A percentile compares a stretch with the other conserved stretches of the same genome.
Conservation (phyloP, 148 eudicot genomes). For the Selenicereus undatus region DNA sequence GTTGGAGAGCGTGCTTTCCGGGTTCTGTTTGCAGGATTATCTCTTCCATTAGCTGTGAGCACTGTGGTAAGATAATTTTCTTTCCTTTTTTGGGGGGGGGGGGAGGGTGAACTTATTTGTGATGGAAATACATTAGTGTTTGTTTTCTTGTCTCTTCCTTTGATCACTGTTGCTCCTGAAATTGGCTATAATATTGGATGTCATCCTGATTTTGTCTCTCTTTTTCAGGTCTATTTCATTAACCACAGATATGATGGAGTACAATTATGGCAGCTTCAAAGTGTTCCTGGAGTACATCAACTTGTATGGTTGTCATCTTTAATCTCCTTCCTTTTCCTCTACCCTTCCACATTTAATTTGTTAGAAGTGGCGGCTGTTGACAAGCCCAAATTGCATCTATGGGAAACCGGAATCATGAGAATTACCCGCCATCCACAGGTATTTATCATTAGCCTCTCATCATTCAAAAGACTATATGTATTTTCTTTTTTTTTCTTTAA, state of each 20-base stretch:
- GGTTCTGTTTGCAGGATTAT: constrained; percentile 84
- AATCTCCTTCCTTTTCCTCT: constrained; percentile 83
- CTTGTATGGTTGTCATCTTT: constrained; percentile 65
- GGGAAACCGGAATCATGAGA: constrained; percentile 99
- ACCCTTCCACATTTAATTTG: constrained; percentile 94
- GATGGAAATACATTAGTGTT: neutral
- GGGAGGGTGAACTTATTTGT: neutral
- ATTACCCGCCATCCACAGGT: constrained; percentile 99
- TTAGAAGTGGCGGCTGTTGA: constrained; percentile 98
- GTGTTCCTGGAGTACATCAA: constrained; percentile 71
- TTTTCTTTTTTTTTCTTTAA: too few species aligned
- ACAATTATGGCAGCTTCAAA: constrained; percentile 94
- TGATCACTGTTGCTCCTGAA: neutral
- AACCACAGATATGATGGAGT: constrained; percentile 94
- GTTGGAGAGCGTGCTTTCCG: constrained; percentile 96
- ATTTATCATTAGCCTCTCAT: neutral
- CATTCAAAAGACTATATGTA: neutral
- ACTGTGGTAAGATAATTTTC: constrained; percentile 60
- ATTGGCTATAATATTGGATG: neutral
- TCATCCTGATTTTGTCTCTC: constrained; percentile 10
- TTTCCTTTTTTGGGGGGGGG: neutral
- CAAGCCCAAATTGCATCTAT: constrained; percentile 97
- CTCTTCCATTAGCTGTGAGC: constrained; percentile 92
- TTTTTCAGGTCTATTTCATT: constrained; percentile 87
- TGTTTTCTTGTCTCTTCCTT: neutral